These are phyloP conservation scores for Curvularia sp. DNA, from an alignment of 2,329 filamentous ascomycete species.

Conservation along the genomic window DNA sequence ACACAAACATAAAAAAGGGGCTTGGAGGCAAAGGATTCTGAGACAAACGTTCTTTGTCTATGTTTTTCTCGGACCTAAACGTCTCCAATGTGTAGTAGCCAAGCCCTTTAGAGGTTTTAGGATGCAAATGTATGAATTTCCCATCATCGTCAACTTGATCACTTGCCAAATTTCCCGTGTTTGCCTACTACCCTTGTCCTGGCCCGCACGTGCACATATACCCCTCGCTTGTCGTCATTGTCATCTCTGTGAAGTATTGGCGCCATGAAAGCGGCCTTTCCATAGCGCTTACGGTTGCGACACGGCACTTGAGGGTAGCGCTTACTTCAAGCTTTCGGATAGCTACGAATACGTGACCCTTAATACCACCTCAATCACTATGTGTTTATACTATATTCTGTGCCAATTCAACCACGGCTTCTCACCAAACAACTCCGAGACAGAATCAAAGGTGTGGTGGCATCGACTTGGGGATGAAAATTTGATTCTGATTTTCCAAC, in stretches of 20 bases:
- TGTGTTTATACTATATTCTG: no score
- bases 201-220: not conserved
- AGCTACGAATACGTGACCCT: not conserved
- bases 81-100: not conserved
- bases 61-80: not conserved
- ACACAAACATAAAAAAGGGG: not conserved
- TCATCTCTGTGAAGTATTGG: not conserved
- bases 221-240: not conserved
- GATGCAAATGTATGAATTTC: not conserved
- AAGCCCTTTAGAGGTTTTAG: not conserved
- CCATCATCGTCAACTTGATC: not conserved
- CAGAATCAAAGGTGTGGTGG: no score
- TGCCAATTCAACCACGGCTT: no score
- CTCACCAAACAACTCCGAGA: no score
- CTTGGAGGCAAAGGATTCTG: not conserved
- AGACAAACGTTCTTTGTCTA: not conserved
- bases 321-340: not conserved
- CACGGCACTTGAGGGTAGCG: not conserved
- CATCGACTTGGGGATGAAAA: not conserved
- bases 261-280: not conserved
- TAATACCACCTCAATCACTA: not conserved
- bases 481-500: constrained; percentile 4
- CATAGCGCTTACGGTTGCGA: not conserved
- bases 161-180: not conserved
- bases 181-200: not conserved